These are phyloP conservation scores for Entophlyctis luteolus DNA, from an alignment of 192 early-diverging fungal genomes.

Conservation along the genomic window DNA sequence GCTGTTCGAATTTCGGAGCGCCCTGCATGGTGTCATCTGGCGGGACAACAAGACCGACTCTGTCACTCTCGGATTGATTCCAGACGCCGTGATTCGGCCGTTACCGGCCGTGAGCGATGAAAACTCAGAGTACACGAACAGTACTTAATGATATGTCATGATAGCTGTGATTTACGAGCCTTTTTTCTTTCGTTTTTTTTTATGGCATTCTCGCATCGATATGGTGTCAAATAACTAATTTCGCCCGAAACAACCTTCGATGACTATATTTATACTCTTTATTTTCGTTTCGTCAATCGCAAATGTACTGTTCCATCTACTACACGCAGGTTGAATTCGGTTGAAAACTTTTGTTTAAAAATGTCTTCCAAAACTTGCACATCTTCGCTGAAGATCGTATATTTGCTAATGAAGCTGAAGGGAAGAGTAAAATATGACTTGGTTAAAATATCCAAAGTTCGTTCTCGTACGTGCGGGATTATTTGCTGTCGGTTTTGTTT, in stretches of 20 bases:
- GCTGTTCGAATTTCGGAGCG: neutral
- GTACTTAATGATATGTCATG: too few species aligned
- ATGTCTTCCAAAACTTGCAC: neutral
- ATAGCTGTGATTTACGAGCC: too few species aligned
- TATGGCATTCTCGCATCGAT: neutral
- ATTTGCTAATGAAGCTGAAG: neutral
- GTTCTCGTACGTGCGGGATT: neutral
- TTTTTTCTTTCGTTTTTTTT: neutral
- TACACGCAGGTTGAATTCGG: neutral
- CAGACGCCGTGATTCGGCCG: neutral
- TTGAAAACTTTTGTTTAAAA: neutral
- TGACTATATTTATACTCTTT: neutral
- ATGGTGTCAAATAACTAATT: neutral
- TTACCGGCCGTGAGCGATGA: neutral
- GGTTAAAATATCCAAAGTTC: neutral
- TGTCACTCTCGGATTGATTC: conserved; percentile 4
- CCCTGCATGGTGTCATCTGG: neutral
- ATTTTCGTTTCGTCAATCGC: neutral
- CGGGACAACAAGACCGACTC: conserved; percentile 7
- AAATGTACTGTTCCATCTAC: conserved; percentile 8
- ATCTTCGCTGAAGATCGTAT: neutral
- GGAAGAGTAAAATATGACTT: neutral
- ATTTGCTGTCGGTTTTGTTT: too few species aligned
- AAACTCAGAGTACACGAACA: too few species aligned
- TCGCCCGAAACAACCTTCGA: neutral